phyloP scores from a whole-genome alignment of 495 filamentous ascomycete species.

The Bacidia gigantensis region DNA sequence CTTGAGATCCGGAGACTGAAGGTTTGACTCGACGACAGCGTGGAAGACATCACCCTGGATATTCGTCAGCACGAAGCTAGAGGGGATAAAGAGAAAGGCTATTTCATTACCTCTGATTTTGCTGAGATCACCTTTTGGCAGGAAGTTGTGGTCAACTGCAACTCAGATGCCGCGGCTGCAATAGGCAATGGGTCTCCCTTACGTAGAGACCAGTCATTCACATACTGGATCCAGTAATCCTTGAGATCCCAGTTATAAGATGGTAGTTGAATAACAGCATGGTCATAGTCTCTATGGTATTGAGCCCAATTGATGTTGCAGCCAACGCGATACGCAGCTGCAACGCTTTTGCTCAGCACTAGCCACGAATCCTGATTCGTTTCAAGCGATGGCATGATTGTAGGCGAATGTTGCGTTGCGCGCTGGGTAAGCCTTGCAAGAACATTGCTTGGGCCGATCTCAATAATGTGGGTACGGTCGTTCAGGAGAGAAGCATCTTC shows the following conservation, averaged over 20 bases:
- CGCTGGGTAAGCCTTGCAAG: neutral
- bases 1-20: slow-evolving; percentile 58
- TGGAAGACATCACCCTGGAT: too few species aligned
- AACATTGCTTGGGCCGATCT: slow-evolving; percentile 10
- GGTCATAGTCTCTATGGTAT: slow-evolving; percentile 34
- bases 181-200: neutral
- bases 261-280: slow-evolving; percentile 29
- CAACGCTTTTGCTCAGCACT: too few species aligned
- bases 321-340: too few species aligned
- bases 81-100: too few species aligned
- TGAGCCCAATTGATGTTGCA: slow-evolving; percentile 33
- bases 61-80: too few species aligned
- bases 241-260: slow-evolving; percentile 37
- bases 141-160: slow-evolving; percentile 20
- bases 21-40: slow-evolving; percentile 53
- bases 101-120: slow-evolving; percentile 38
- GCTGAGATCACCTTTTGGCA: slow-evolving; percentile 41
- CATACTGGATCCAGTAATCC: slow-evolving; percentile 42
- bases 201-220: slow-evolving; percentile 7
- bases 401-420: neutral
- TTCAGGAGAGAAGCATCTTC: neutral
- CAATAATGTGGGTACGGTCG: slow-evolving; percentile 13
- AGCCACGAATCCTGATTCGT: neutral
- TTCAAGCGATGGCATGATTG: neutral
- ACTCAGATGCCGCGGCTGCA: neutral